Evolutionary conservation across 2,329 filamentous ascomycete species (phyloP).

Genomic region (Cladosporium phlei): DNA sequence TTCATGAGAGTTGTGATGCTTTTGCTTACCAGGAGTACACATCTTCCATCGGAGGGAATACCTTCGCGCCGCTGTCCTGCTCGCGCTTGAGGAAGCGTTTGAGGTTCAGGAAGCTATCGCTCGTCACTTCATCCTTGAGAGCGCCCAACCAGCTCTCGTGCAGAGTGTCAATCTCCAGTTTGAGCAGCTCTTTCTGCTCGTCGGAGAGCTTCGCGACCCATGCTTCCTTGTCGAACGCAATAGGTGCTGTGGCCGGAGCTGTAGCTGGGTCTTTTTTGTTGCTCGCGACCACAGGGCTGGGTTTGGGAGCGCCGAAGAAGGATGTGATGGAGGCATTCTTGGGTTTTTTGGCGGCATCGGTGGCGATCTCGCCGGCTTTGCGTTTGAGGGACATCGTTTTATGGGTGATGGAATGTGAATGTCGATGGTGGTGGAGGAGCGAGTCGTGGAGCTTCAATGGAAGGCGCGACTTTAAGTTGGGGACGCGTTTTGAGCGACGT

Average conservation of each 20-base stretch:
- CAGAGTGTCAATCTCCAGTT: constrained; percentile 87
- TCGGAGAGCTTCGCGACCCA: constrained; percentile 76
- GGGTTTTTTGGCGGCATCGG: constrained; percentile 46
- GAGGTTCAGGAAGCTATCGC: constrained; percentile 74
- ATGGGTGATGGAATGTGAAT: too few relatives aligned
- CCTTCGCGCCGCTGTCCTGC: constrained; percentile 64
- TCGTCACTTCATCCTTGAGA: constrained; percentile 79
- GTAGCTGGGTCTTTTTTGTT: too few relatives aligned
- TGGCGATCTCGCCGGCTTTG: constrained; percentile 42
- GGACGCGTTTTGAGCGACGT: too few relatives aligned
- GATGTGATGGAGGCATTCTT: constrained; percentile 76
- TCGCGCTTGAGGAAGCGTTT: constrained; percentile 85
- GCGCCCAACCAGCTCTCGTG: constrained; percentile 87
- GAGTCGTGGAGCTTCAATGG: too few relatives aligned
- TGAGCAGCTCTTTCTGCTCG: constrained; percentile 77
- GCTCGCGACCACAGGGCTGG: constrained; percentile 28
- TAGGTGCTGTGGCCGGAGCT: constrained; percentile 30
- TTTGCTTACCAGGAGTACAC: constrained; percentile 89
- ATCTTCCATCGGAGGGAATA: constrained; percentile 83
- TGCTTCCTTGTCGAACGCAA: constrained; percentile 78
- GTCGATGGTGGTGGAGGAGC: too few relatives aligned
- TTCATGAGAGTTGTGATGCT: too few relatives aligned
- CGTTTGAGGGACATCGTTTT: constrained; percentile 50
- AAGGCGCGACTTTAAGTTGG: too few relatives aligned
- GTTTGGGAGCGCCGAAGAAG: constrained; percentile 75